Percentiles rank a stretch among this genome's conserved stretches.
Conservation (phyloP, 2,329 filamentous ascomycete genomes). For the Fusarium austroafricanum region DNA sequence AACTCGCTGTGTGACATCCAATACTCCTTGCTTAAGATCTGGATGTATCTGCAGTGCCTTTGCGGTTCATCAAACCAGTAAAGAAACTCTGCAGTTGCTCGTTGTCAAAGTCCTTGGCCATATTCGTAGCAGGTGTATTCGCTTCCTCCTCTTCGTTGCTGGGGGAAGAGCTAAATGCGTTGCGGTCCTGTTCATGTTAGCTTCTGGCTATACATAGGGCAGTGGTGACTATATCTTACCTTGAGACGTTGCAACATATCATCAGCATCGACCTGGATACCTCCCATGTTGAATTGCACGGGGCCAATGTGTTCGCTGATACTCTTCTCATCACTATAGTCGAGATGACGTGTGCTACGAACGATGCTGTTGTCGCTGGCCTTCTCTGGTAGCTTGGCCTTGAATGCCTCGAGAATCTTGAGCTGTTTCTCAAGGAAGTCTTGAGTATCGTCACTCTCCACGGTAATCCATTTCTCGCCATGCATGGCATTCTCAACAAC, state of each 20-base stretch:
- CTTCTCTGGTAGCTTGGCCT: constrained; percentile 66
- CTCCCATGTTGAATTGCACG: constrained; percentile 98
- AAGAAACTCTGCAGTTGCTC: constrained; percentile 71
- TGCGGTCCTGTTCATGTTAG: constrained; percentile 62
- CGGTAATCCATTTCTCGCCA: constrained; percentile 49
- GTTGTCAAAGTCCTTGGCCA: constrained; percentile 61
- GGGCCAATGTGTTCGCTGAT: constrained; percentile 88
- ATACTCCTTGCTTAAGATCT: constrained; percentile 19
- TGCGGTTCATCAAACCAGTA: constrained; percentile 68
- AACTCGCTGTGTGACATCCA: constrained; percentile 6
- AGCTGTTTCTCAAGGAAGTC: constrained; percentile 81
- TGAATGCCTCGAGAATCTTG: constrained; percentile 75
- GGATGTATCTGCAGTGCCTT: constrained; percentile 45
- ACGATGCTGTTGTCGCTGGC: constrained; percentile 42
- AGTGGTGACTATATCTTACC: constrained; percentile 60
- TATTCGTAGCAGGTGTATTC: constrained; percentile 54
- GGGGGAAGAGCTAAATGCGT: constrained; percentile 62
- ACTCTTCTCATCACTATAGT: constrained; percentile 57
- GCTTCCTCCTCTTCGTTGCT: constrained; percentile 56
- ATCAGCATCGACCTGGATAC: constrained; percentile 94
- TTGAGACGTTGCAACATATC: constrained; percentile 90
- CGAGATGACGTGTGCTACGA: constrained; percentile 43
- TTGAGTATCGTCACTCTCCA: constrained; percentile 73
- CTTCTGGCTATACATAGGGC: not conserved
- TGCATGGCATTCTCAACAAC: constrained; percentile 56